Evolutionary conservation across 1,284 basidiomycete species (phyloP).

Genomic region (Ceratobasidium sp.): DNA sequence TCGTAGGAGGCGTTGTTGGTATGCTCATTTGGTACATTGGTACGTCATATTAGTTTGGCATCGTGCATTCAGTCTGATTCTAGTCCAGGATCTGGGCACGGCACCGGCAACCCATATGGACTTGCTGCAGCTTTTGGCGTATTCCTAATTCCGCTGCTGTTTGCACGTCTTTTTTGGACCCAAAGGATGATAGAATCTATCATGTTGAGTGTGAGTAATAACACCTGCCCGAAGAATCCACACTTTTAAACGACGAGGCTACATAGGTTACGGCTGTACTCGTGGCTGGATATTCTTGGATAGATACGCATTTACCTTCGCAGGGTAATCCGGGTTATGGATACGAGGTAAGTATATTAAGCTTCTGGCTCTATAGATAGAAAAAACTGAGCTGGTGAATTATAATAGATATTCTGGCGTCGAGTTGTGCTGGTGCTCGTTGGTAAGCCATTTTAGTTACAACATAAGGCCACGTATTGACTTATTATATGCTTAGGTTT

Average conservation of each 20-base stretch:
- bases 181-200: constrained; percentile 61
- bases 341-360: not conserved
- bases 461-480: not conserved
- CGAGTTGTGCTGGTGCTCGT: constrained; percentile 66
- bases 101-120: constrained; percentile 72
- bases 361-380: no score
- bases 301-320: constrained; percentile 67
- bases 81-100: constrained; percentile 63
- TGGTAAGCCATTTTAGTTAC: constrained; percentile 55
- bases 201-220: constrained; percentile 59
- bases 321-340: constrained; percentile 68
- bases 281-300: constrained; percentile 73
- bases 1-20: constrained; percentile 65
- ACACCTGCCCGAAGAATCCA: not conserved
- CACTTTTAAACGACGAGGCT: no score
- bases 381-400: no score
- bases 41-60: constrained; percentile 51
- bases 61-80: not conserved
- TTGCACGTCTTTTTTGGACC: constrained; percentile 67
- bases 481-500: constrained; percentile 56
- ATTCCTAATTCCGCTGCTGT: constrained; percentile 68
- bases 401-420: constrained; percentile 68
- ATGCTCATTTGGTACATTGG: constrained; percentile 72
- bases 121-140: constrained; percentile 68
- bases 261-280: constrained; percentile 63